Base-by-base conservation (phyloP, 2,329 filamentous ascomycete genomes). In the Endoconidiophora polonica region DNA sequence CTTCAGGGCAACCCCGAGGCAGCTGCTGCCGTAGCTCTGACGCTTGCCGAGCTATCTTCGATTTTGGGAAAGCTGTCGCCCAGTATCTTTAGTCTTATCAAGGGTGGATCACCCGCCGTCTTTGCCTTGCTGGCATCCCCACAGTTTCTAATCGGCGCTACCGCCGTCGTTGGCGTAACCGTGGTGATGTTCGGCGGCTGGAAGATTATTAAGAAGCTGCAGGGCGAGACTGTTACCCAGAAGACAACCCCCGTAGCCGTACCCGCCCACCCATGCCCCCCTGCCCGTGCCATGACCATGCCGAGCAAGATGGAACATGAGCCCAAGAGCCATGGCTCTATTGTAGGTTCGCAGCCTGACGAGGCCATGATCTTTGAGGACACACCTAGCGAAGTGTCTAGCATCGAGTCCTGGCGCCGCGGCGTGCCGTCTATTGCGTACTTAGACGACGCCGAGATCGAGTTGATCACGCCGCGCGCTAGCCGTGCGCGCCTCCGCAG, bases 181-280 rank as follows among this genome's bases (percentile, higher is more conserved):
- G 80, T 96, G 6, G 86, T 98, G 58, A 88, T 91, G 62, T 86
- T 98, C 54, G 91, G 91, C 49, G 90, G 91, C 4, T 96, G 86
- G 75, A 96, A 94, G 67, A 95, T 98, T 62, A 80, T 98, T 66
- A 93, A 95, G 71, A 81, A 79, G 58, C 85, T 96, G 56, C 64
- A 66, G 53, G 71, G 73, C 49, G 39, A 54, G 52, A 14, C 62
- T 61, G 41, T 29, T 22, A 22, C 44, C 10, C 58, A 60, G 18
- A 22, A 59, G 6, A 54, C 63, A 23, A 61, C 64, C 57, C 63
- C 61, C 1, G 61, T 64, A 41, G 56, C 59, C 18, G 46, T 54
- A 20, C 23, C 39, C 1, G 54, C 56, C 16, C 46, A 49, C 3
- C 50, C 48, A 22, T 51, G 45, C 16, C 26, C 44, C 22, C 29